A percentile compares a stretch with the other conserved stretches of the same genome.
Evolutionary conservation across 352 stramenopile species (phyloP).

Genomic region (Pythium myriotylum): DNA sequence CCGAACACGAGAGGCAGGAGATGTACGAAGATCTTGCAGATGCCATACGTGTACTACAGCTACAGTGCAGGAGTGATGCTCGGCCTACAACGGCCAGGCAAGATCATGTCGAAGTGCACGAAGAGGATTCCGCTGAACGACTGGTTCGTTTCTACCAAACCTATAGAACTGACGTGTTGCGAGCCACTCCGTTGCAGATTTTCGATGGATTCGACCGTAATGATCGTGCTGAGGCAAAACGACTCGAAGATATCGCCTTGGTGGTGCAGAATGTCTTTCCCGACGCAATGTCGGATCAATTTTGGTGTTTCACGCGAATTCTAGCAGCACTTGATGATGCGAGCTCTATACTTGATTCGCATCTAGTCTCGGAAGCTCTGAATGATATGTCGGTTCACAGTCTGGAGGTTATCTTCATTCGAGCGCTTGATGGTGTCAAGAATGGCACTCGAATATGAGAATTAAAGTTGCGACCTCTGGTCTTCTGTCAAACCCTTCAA

Average conservation of each 20-base stretch:
- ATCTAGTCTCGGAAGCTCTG: slow-evolving; percentile 37
- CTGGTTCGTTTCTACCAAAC: slow-evolving; percentile 24
- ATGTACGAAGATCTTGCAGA: slow-evolving; percentile 75
- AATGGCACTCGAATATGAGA: slow-evolving; percentile 5
- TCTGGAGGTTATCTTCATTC: slow-evolving; percentile 68
- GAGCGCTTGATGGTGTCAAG: slow-evolving; percentile 53
- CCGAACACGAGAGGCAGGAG: slow-evolving; percentile 40
- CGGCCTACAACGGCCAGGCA: neutral
- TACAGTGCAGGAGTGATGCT: neutral
- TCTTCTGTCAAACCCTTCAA: slow-evolving; percentile 37
- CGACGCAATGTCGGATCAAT: slow-evolving; percentile 46
- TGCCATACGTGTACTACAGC: slow-evolving; percentile 50
- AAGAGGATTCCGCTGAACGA: neutral
- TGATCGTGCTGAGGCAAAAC: neutral
- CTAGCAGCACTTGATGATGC: slow-evolving; percentile 62
- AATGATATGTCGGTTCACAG: slow-evolving; percentile 45
- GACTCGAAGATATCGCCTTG: slow-evolving; percentile 3
- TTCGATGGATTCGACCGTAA: neutral
- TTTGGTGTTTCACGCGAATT: slow-evolving; percentile 72
- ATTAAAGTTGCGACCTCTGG: neutral
- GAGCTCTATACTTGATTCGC: slow-evolving; percentile 46
- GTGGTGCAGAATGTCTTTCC: slow-evolving; percentile 21
- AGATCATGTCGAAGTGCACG: neutral
- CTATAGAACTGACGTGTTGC: slow-evolving; percentile 20
- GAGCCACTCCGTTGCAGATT: slow-evolving; percentile 8